Evolutionary conservation across 148 eudicot genomes (phyloP).

Genomic region (Vaccinium vitisidaea): DNA sequence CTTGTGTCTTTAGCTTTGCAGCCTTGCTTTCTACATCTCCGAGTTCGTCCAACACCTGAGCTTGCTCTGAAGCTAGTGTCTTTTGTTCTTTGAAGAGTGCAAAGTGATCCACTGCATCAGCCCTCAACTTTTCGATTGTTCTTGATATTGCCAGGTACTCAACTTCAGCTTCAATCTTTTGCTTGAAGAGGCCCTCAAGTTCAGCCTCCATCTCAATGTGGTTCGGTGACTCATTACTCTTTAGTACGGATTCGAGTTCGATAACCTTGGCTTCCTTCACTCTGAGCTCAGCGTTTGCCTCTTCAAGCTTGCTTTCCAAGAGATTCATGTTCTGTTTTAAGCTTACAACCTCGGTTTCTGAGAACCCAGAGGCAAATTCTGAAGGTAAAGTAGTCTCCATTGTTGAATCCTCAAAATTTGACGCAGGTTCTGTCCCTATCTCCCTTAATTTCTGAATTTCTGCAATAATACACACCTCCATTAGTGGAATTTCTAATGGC

Average conservation of each 20-base stretch:
- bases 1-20: slow-evolving; percentile 28
- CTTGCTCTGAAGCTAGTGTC: slow-evolving; percentile 27
- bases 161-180: slow-evolving; percentile 72
- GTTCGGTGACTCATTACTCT: slow-evolving; percentile 16
- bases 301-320: slow-evolving; percentile 54
- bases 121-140: slow-evolving; percentile 36
- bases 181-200: slow-evolving; percentile 50
- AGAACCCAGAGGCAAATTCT: slow-evolving; percentile 14
- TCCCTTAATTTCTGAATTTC: slow-evolving; percentile 71
- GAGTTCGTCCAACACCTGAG: slow-evolving; percentile 20
- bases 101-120: slow-evolving; percentile 31
- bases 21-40: slow-evolving; percentile 34
- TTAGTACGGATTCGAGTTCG: slow-evolving; percentile 41
- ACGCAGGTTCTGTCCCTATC: slow-evolving; percentile 48
- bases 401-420: slow-evolving; percentile 32
- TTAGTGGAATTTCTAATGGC: neutral
- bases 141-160: slow-evolving; percentile 51
- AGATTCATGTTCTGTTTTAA: slow-evolving; percentile 27
- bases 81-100: slow-evolving; percentile 38
- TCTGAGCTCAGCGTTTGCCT: slow-evolving; percentile 35
- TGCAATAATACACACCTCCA: slow-evolving; percentile 30
- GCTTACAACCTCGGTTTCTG: slow-evolving; percentile 26
- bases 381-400: slow-evolving; percentile 18
- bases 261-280: slow-evolving; percentile 36
- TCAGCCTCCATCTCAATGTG: slow-evolving; percentile 46